Base-by-base conservation (phyloP, 192 early-diverging fungal genomes). In the Thamnidium elegans region DNA sequence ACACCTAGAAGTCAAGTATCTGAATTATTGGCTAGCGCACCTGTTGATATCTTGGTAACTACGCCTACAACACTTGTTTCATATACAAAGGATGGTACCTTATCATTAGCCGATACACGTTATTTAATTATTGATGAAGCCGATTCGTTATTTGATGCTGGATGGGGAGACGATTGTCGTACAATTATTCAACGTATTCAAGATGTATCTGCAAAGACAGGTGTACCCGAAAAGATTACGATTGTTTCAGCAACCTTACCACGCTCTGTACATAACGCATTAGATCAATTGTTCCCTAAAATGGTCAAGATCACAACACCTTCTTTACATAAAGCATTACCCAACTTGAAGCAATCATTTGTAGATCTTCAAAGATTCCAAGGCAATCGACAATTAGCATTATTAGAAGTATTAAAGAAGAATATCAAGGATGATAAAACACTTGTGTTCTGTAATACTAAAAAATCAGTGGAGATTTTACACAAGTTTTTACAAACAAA, bases 81-180 rank as follows among this genome's bases (percentile, higher is more conserved):
- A 11, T 83, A 89, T 62, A 13, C 80, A 4, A 67, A 78, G 9
- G 69, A 86, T 21, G 69, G 74, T 13, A 61, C 75, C 5, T n/a
- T 98, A 10, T 79, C 81, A n/a, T 76, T 94, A 0, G 69, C 77
- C 4, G 80, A 85, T 10, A 72, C 89, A 10, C 73, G 72, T 1
- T 82, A 89, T 55, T 58, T 98, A 3, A 86, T 96, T 2, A 83
- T 98, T 7, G 96, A 98, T 73, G 96, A 98, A 79, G 93, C 93
- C 0, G 96, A 98, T 73, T 90, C 94, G 0, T 77, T 98, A 79
- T 91, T 97, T 78, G 93, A 91, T 72, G 73, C 83, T 42, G 86
- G 87, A 50, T 95, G 93, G 71, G 83, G 79, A 30, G 72, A 84
- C 4, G 91, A 92, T 44, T 83, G 87, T 50, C 61, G 68, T 14